Base-by-base conservation (phyloP, 805 yeast genomes). In the Wickerhamiella hasegawae region DNA sequence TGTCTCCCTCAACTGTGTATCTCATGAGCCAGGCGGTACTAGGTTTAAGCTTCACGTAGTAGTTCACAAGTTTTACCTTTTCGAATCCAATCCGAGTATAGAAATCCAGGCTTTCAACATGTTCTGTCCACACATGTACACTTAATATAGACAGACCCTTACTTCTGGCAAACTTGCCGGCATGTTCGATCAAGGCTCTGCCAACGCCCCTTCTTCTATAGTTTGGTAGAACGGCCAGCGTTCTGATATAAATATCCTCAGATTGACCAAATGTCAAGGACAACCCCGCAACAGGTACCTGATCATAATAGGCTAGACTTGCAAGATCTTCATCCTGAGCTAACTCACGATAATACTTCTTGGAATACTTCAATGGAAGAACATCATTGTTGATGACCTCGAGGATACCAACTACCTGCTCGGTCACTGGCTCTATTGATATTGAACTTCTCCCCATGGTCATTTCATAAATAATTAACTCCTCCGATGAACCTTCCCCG, bases 111-210 rank as follows among this genome's bases (percentile, higher is more conserved):
- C 31, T 32, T 4, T 10, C 15, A 15, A 12, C 23, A 23, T 32
- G 23, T 4, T 29, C 29, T n/a, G 16, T 20, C 39, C 39, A 36
- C 4, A 36, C 36, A 26, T 36, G 32, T 2, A 29, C 32, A 11
- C 23, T 15, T 11, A 33, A 25, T 11, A 4, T 11, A 4, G 26
- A n/a, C n/a, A 29, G 21, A 3, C 32, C 28, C 10, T 23, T 15
- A 2, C 11, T 11, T 8, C 8, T 18, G 5, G 30, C 30, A 2
- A 15, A 12, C 11, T 25, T 19, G n/a, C 14, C 11, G n/a, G 30
- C 35, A 11, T 19, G 18, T 9, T 27, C 21, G 14, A 33, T 18
- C 19, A 37, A 25, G 24, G 16, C 19, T 4, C 18, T 28, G 28
- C 34, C 36, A 3, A 33, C 22, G 4, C 40, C 36, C 11, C 14